Evolutionary conservation across 768 basidiomycete species (phyloP).

Genomic region (Collybia sordida): DNA sequence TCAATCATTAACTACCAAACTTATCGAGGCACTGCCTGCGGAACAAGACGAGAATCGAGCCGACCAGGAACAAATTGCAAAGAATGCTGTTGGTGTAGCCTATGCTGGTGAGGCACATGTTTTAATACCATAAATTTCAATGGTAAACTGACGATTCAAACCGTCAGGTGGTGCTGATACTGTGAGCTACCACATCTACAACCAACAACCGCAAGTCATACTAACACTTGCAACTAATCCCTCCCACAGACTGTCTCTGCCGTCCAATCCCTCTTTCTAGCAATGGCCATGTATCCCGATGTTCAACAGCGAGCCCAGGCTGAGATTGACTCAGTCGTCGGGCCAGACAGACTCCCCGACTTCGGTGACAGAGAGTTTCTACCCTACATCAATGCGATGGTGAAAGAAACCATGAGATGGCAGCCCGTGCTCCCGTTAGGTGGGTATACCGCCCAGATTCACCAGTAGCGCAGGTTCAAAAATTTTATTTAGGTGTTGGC

Average conservation of each 20-base stretch:
- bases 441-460: too few relatives aligned
- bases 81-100: conserved; percentile 9
- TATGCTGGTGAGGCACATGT: conserved; percentile 1
- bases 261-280: conserved; percentile 32
- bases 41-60: background rate
- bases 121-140: too few relatives aligned
- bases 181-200: background rate
- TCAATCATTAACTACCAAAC: background rate
- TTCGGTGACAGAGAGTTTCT: conserved; percentile 33
- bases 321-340: conserved; percentile 37
- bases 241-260: conserved; percentile 31
- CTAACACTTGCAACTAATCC: too few relatives aligned
- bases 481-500: conserved; percentile 1
- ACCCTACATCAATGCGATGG: conserved; percentile 36
- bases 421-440: conserved; percentile 21
- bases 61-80: conserved; percentile 9
- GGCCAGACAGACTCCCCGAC: conserved; percentile 33
- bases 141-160: too few relatives aligned
- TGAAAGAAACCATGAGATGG: too few relatives aligned
- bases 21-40: too few relatives aligned
- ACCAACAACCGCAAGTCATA: too few relatives aligned
- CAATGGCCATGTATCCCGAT: conserved; percentile 36
- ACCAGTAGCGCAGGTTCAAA: too few relatives aligned
- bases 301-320: conserved; percentile 35
- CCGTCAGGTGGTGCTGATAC: conserved; percentile 13